Evolutionary conservation across 176 grass and related monocot genomes (phyloP), one percentile per base, ranked within the genome.

Genomic region (Olyra latifolia): DNA sequence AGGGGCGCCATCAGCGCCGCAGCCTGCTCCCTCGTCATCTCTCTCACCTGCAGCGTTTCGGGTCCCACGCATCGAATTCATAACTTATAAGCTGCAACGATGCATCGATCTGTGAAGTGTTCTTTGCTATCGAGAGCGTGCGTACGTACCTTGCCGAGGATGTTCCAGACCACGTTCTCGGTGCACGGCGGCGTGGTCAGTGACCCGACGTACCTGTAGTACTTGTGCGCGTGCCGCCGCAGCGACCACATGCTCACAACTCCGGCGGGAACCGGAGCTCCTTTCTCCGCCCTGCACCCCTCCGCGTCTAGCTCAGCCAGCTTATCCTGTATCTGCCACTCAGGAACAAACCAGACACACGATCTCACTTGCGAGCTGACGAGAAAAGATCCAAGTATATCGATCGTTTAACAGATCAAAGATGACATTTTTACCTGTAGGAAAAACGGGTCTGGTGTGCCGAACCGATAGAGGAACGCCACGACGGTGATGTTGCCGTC

Each of bases 141-240:
- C 32, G 32, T 35, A 35, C 32, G 32, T 82, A 91, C 94, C 95
- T 70, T 82, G 43, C 66, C 80, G 28, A 92, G 80, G 87, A 98
- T 52, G 84, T 82, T 91, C 95, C 95, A 98, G 75, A 92, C 50
- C 60, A 98, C 82, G 86, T 91, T 85, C 84, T 98, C 95, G 19
- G 92, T 91, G 89, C 95, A 98, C 23, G 95, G 95, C 43, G 95
- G 95, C 35, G 89, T 94, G 82, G 89, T 90, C 46, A 98, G 75
- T 38, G 95, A 94, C 78, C 95, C 95, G 13, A 72, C 76, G 75
- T 98, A 98, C 15, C 95, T 69, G 84, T 82, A 94, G 62, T 98
- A 98, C 40, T 66, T 49, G 80, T 63, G 87, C 30, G 63, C 32
- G 73, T 80, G 71, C 13, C 74, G 80, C 58, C 82, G 43, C 11